Evolutionary conservation across 2,329 filamentous ascomycete genomes (phyloP).

Genomic region (Fusarium neocosmosporiellum): DNA sequence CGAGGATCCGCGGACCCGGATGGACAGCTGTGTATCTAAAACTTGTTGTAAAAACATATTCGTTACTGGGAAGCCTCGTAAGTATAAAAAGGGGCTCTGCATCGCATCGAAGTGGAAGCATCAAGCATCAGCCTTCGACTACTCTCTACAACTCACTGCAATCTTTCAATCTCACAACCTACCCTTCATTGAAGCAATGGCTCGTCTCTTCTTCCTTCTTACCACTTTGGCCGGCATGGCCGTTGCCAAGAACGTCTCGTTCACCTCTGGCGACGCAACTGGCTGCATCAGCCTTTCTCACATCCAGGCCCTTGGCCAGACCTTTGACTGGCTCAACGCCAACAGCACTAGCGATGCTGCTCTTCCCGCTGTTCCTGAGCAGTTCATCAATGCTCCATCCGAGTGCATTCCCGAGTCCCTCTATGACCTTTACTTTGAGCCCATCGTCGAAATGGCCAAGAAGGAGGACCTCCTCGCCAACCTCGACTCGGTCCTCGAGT

Average conservation of each 20-base stretch:
- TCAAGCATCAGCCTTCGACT: background rate
- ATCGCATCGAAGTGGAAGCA: background rate
- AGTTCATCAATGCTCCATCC: slow-evolving; percentile 14
- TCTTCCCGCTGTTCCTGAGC: slow-evolving; percentile 10
- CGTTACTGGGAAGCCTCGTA: background rate
- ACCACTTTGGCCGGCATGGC: slow-evolving; percentile 1
- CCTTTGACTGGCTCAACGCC: slow-evolving; percentile 7
- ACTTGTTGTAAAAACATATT: background rate
- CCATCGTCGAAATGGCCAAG: slow-evolving; percentile 25
- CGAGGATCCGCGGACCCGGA: background rate
- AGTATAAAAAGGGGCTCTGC: background rate
- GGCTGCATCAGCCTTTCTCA: slow-evolving; percentile 21
- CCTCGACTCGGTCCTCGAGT: background rate
- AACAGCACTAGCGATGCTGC: background rate
- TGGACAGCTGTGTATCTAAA: background rate
- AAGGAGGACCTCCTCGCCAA: slow-evolving; percentile 19
- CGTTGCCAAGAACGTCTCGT: slow-evolving; percentile 10
- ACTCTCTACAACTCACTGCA: background rate
- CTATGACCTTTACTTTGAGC: slow-evolving; percentile 26
- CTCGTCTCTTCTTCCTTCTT: slow-evolving; percentile 7
- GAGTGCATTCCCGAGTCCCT: slow-evolving; percentile 25
- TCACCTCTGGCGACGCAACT: background rate
- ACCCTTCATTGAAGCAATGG: background rate
- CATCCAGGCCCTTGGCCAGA: slow-evolving; percentile 24
- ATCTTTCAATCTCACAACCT: background rate